Percentiles rank a stretch among this genome's conserved stretches.
Evolutionary conservation across 2,329 filamentous ascomycete species (phyloP).

Genomic region (Fusarium sp.): DNA sequence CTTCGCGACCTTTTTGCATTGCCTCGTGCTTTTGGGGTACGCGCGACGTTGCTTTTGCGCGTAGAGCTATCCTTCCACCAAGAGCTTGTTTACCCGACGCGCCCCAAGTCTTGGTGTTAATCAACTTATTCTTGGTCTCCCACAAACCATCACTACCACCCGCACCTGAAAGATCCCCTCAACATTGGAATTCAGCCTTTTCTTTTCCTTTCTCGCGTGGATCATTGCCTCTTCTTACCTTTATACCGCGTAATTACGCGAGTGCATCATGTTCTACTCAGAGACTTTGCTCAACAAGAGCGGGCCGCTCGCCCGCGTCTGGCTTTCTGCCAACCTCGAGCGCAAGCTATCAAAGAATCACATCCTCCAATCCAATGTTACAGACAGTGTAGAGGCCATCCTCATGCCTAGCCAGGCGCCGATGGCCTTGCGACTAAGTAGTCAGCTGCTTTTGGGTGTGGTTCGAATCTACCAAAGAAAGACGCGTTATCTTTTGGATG

Average conservation of each 20-base stretch:
- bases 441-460: slow-evolving; percentile 92
- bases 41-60: slow-evolving; percentile 44
- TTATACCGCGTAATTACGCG: slow-evolving; percentile 45
- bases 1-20: slow-evolving; percentile 37
- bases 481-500: slow-evolving; percentile 93
- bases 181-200: slow-evolving; percentile 8
- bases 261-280: slow-evolving; percentile 89
- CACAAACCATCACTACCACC: slow-evolving; percentile 19
- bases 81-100: slow-evolving; percentile 49
- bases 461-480: slow-evolving; percentile 98
- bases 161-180: slow-evolving; percentile 10
- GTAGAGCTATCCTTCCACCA: slow-evolving; percentile 44
- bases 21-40: slow-evolving; percentile 45
- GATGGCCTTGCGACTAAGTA: slow-evolving; percentile 92
- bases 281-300: slow-evolving; percentile 96
- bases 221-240: slow-evolving; percentile 28
- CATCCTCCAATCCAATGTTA: slow-evolving; percentile 92
- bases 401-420: slow-evolving; percentile 92
- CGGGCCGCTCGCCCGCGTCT: slow-evolving; percentile 95
- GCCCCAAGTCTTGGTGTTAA: slow-evolving; percentile 47
- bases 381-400: slow-evolving; percentile 94
- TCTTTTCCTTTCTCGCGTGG: not conserved
- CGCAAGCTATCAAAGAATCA: slow-evolving; percentile 98
- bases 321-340: slow-evolving; percentile 97
- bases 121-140: slow-evolving; percentile 40